phyloP scores from a whole-genome alignment of 2,329 filamentous ascomycete genomes.

The Ceratocystis huliohia region DNA sequence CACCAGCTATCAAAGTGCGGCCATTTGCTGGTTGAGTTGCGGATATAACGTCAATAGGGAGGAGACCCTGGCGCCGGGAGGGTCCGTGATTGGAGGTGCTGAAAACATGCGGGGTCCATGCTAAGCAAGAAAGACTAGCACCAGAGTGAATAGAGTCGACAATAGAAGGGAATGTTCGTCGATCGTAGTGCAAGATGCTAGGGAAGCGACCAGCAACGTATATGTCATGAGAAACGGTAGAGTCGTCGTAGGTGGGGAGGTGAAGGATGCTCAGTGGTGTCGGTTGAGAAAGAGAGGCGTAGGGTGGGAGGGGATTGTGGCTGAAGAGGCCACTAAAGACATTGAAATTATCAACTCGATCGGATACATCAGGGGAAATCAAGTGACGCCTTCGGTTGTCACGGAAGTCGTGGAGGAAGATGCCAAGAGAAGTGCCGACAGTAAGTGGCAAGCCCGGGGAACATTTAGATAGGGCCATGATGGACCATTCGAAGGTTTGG shows the following conservation, averaged over 20 bases:
- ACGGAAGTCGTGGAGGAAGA: conserved; percentile 73
- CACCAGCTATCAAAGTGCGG: conserved; percentile 65
- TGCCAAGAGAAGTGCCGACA: conserved; percentile 66
- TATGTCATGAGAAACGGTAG: conserved; percentile 60
- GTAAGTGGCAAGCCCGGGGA: conserved; percentile 58
- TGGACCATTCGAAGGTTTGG: conserved; percentile 64
- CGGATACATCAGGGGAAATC: conserved; percentile 14
- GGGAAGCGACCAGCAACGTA: conserved; percentile 83
- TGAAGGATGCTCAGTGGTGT: conserved; percentile 76
- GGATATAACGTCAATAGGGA: neutral
- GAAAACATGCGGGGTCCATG: conserved; percentile 26
- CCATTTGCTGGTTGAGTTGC: conserved; percentile 33
- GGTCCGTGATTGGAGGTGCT: neutral
- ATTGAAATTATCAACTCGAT: conserved; percentile 25
- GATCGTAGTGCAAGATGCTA: conserved; percentile 77
- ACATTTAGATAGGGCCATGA: conserved; percentile 67
- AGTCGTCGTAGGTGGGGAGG: conserved; percentile 43
- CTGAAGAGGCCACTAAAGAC: conserved; percentile 36
- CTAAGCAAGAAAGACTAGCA: conserved; percentile 60
- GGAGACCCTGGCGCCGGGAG: conserved; percentile 28
- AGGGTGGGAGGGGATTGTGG: conserved; percentile 41
- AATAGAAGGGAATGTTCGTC: conserved; percentile 69
- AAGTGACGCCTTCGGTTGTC: conserved; percentile 29
- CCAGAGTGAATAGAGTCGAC: conserved; percentile 73
- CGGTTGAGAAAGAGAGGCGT: conserved; percentile 64